A percentile compares a stretch with the other conserved stretches of the same genome.
Conservation (phyloP, 1,284 basidiomycete species). For the Cutaneotrichosporon sp. region DNA sequence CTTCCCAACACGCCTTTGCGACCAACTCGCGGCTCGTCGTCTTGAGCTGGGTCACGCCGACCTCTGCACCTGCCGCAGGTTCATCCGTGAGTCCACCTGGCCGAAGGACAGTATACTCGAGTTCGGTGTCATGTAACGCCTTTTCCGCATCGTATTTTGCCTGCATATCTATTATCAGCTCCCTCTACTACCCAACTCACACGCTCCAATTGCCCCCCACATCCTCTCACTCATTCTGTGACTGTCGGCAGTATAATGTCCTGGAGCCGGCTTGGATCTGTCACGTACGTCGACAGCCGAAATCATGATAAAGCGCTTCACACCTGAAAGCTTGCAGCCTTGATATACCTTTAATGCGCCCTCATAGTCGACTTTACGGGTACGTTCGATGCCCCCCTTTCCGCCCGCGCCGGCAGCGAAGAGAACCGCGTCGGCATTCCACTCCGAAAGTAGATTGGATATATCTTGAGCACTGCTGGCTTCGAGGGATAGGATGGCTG, state of each 20-base stretch:
- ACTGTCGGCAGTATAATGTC: slow-evolving; percentile 56
- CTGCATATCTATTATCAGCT: slow-evolving; percentile 57
- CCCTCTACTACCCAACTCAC: slow-evolving; percentile 30
- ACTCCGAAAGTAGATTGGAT: slow-evolving; percentile 57
- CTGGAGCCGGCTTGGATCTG: slow-evolving; percentile 53
- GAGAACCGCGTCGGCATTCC: slow-evolving; percentile 60
- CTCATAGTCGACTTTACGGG: slow-evolving; percentile 67
- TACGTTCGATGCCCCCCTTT: slow-evolving; percentile 63
- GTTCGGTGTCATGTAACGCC: slow-evolving; percentile 60
- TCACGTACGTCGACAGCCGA: slow-evolving; percentile 67
- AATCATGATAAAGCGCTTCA: slow-evolving; percentile 60
- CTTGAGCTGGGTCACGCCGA: slow-evolving; percentile 62
- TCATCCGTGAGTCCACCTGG: slow-evolving; percentile 63
- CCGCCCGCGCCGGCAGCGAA: slow-evolving; percentile 70
- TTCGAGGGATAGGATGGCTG: slow-evolving; percentile 64
- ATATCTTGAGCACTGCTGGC: slow-evolving; percentile 58
- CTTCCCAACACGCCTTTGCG: slow-evolving; percentile 59
- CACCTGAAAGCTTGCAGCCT: slow-evolving; percentile 61
- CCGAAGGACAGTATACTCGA: slow-evolving; percentile 70
- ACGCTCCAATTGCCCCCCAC: slow-evolving; percentile 51
- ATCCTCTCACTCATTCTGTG: slow-evolving; percentile 55
- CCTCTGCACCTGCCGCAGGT: slow-evolving; percentile 59
- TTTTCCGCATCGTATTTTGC: slow-evolving; percentile 71
- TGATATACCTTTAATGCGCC: slow-evolving; percentile 69
- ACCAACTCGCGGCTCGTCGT: slow-evolving; percentile 61